These are phyloP conservation scores for Eremomyces bilateralis DNA, from an alignment of 495 filamentous ascomycete genomes.

Conservation along the genomic window DNA sequence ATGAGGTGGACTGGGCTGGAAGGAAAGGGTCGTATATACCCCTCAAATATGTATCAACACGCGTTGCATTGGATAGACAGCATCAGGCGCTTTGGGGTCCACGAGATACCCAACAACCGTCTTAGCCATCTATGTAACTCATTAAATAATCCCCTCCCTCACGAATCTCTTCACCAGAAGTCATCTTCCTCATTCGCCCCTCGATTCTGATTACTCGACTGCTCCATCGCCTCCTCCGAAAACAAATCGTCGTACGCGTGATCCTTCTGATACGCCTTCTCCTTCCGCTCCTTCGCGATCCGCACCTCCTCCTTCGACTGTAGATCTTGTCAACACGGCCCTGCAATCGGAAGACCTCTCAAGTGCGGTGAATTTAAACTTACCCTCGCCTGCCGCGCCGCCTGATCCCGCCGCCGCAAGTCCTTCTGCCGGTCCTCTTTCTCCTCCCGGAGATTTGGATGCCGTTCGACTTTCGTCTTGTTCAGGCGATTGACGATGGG, in stretches of 20 bases:
- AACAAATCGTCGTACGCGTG: conserved; percentile 85
- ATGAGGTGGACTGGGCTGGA: too few species aligned
- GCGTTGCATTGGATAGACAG: neutral
- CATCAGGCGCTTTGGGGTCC: neutral
- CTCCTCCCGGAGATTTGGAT: conserved; percentile 58
- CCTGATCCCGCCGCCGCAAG: conserved; percentile 46
- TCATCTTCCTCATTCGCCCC: conserved; percentile 42
- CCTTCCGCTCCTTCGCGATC: conserved; percentile 53
- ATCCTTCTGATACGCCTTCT: conserved; percentile 83
- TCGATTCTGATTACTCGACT: conserved; percentile 46
- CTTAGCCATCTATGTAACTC: neutral
- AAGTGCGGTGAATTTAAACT: conserved; percentile 10
- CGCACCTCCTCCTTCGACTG: conserved; percentile 64
- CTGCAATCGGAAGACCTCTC: too few species aligned
- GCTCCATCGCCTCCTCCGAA: conserved; percentile 40
- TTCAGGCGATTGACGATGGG: conserved; percentile 85
- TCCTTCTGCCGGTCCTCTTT: conserved; percentile 52
- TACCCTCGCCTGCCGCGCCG: conserved; percentile 40
- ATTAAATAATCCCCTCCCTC: too few species aligned
- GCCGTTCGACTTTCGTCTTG: conserved; percentile 78
- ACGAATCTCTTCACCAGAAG: conserved; percentile 35
- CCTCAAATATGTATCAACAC: too few species aligned
- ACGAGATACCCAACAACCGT: neutral
- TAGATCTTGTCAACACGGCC: neutral
- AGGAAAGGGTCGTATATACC: too few species aligned